Base-by-base conservation (phyloP, 495 filamentous ascomycete species). In the Glutinoglossum americanum region DNA sequence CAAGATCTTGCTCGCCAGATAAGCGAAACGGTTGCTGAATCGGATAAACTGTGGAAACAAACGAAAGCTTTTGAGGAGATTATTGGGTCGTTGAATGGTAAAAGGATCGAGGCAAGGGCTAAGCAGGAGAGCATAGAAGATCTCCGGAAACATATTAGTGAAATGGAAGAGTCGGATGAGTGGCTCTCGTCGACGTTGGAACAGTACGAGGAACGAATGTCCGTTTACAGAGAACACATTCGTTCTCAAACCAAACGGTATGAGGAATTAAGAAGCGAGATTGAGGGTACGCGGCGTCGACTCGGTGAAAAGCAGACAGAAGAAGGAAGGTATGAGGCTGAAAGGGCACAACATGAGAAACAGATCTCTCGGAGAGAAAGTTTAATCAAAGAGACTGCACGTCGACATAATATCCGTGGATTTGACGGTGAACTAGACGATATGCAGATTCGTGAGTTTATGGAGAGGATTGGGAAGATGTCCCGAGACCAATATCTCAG, bases 261-360 rank as follows among this genome's bases (percentile, higher is more conserved):
- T 62, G 69, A 74, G 57, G 76, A 82, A 28, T 73, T 93, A 17
- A 77, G 79, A 54, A 68, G 73, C 17, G 76, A 77, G 25, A 77
- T 90, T 4, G 78, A 84, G 49, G 64, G 68, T 1, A 67, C 69
- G 39, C 80, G 84, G 8, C 67, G 72, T 25, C 64, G 72, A 9
- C 70, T 89, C 27, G 80, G 80, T 3, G 67, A 71, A 41, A 96
- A 94, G 67, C 80, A 87, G 49, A 79, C 81, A 15, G 92, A 96
- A 65, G 75, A 80, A 62, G 92, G 92, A 30, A 87, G 82, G 64
- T 80, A 81, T 63, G 80, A 92, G 67, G 88, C 89, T 8, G 80
- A 95, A 65, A 86, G 89, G 67, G 81, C 82, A 63, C 84, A 83
- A 60, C 88, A 90, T 63, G 87, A 95, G 64, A 79, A 80, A 11